Conservation (phyloP, 164 flowering plant genomes). For the Vitis cinerea region DNA sequence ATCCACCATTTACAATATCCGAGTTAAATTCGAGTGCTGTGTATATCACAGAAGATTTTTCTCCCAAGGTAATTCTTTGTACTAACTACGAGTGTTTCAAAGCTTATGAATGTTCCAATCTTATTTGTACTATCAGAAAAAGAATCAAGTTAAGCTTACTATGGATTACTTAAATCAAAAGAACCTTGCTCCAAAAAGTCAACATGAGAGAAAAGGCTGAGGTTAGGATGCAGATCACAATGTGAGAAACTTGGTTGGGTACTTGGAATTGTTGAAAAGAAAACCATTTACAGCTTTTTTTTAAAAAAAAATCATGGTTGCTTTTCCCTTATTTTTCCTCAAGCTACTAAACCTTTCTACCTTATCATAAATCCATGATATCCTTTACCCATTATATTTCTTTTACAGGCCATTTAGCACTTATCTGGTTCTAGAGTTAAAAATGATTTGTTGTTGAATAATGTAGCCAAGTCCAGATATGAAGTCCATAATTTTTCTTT, state of each 20-base stretch:
- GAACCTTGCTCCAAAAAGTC: not conserved
- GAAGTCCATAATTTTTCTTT: not conserved
- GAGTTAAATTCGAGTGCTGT: conserved; percentile 72
- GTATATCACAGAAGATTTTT: conserved; percentile 91
- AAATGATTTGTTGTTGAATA: too few species aligned
- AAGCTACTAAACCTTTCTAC: too few species aligned
- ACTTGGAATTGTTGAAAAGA: too few species aligned
- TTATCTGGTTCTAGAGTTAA: too few species aligned
- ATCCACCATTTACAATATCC: conserved; percentile 74
- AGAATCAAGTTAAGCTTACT: not conserved
- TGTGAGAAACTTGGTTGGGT: not conserved
- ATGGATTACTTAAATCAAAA: conserved; percentile 1
- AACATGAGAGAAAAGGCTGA: too few species aligned
- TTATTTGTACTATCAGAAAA: not conserved
- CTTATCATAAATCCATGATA: too few species aligned
- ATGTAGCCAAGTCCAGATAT: too few species aligned
- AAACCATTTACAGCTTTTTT: too few species aligned
- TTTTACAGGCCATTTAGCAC: too few species aligned
- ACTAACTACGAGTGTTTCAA: not conserved
- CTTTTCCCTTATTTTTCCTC: too few species aligned
- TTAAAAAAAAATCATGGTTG: too few species aligned
- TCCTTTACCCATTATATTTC: too few species aligned
- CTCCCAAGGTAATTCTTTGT: conserved; percentile 68
- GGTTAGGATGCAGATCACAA: not conserved
- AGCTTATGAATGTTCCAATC: not conserved